Evolutionary conservation across 1,284 basidiomycete species (phyloP).

Genomic region (Cryptococcus floricola): DNA sequence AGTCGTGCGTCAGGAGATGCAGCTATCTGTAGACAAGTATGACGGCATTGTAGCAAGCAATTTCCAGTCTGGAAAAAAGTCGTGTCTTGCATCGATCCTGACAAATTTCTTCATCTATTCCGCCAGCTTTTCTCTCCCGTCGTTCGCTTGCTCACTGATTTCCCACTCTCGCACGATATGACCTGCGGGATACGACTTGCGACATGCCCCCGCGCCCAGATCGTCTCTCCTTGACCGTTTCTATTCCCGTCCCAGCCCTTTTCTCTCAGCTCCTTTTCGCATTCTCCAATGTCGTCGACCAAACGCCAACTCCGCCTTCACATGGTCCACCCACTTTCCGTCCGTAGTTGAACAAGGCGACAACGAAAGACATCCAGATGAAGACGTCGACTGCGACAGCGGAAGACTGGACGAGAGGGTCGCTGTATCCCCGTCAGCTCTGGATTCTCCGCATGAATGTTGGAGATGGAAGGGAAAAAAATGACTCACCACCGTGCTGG

Average conservation of each 20-base stretch:
- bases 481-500: too few relatives aligned
- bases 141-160: neutral
- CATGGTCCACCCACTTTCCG: slow-evolving; percentile 60
- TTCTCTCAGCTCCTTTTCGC: neutral
- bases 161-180: neutral
- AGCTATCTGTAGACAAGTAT: too few relatives aligned
- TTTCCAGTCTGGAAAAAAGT: neutral
- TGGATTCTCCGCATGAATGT: too few relatives aligned
- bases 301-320: slow-evolving; percentile 10
- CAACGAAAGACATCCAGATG: slow-evolving; percentile 56
- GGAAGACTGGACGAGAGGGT: slow-evolving; percentile 44
- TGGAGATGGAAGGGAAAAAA: too few relatives aligned
- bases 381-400: slow-evolving; percentile 60
- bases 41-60: too few relatives aligned
- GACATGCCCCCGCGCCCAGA: too few relatives aligned
- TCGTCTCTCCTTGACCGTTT: too few relatives aligned
- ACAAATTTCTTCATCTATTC: too few relatives aligned
- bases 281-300: neutral
- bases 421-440: slow-evolving; percentile 13
- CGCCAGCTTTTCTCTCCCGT: neutral
- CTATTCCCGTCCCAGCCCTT: neutral
- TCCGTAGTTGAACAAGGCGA: slow-evolving; percentile 70
- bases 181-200: too few relatives aligned
- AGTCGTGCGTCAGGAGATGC: too few relatives aligned
- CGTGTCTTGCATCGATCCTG: neutral